Evolutionary conservation across 2,329 filamentous ascomycete species (phyloP).

Genomic region (Albophoma yamanashiensis): DNA sequence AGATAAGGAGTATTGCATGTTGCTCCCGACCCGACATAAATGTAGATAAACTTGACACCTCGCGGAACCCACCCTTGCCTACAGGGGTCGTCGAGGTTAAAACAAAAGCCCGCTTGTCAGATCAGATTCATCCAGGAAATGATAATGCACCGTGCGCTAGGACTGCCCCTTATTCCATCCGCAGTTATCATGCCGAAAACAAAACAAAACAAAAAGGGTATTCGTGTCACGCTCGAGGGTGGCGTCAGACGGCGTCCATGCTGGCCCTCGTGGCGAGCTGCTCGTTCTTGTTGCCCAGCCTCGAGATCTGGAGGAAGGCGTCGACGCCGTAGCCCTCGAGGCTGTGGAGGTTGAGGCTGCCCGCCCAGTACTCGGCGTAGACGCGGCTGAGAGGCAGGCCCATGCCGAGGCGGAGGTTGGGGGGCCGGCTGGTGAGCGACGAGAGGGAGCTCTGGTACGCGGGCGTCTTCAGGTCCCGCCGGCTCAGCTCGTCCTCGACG

Average conservation of each 20-base stretch:
- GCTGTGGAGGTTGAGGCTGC: conserved; percentile 80
- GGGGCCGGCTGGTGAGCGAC: conserved; percentile 70
- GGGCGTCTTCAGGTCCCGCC: conserved; percentile 30
- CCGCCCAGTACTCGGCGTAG: conserved; percentile 97
- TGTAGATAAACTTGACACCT: background rate
- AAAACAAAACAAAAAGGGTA: no score
- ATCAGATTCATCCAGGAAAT: background rate
- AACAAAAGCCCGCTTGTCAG: background rate
- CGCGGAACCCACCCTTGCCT: background rate
- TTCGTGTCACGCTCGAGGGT: no score
- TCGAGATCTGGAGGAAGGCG: conserved; percentile 91
- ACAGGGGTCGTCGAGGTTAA: background rate
- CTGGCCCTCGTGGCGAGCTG: conserved; percentile 69
- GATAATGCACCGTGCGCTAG: conserved; percentile 3
- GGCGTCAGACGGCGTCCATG: conserved; percentile 55
- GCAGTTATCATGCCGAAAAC: background rate
- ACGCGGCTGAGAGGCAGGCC: conserved; percentile 87
- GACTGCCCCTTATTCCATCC: background rate
- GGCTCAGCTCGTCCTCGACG: conserved; percentile 30
- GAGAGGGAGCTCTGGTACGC: conserved; percentile 55
- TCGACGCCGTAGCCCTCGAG: conserved; percentile 94
- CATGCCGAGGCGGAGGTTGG: conserved; percentile 82
- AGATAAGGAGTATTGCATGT: background rate
- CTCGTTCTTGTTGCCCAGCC: conserved; percentile 96
- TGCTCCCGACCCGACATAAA: background rate